A percentile compares a stretch with the other conserved stretches of the same genome.
Conservation (phyloP, 352 stramenopile species). For the Globisporangium mamillatum region DNA sequence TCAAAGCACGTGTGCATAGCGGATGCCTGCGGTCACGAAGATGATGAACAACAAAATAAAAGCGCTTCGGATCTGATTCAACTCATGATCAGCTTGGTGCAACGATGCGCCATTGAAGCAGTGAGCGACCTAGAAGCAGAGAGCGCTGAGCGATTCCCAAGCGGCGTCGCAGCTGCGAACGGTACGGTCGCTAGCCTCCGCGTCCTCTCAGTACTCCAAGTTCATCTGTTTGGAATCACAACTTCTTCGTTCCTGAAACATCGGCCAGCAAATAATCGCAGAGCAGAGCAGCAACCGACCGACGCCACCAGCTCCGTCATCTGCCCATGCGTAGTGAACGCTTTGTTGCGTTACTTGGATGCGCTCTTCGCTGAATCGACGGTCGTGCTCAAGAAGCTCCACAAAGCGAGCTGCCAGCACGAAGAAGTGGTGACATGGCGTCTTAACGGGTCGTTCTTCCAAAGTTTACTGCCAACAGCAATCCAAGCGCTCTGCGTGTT, state of each 20-base stretch:
- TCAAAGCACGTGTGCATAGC: not conserved
- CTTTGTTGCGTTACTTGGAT: slow-evolving; percentile 41
- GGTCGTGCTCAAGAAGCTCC: slow-evolving; percentile 40
- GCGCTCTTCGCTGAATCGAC: slow-evolving; percentile 30
- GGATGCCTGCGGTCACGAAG: not conserved
- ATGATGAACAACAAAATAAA: not conserved
- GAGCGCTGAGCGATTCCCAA: not conserved
- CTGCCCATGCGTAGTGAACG: slow-evolving; percentile 23
- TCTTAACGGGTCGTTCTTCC: slow-evolving; percentile 52
- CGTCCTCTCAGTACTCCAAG: slow-evolving; percentile 39
- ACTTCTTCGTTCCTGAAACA: slow-evolving; percentile 1
- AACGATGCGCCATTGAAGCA: slow-evolving; percentile 13
- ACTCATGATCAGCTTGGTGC: slow-evolving; percentile 13
- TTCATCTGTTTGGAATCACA: slow-evolving; percentile 37
- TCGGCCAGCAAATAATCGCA: not conserved
- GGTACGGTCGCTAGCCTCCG: slow-evolving; percentile 16
- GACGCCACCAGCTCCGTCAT: not conserved
- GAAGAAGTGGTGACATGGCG: slow-evolving; percentile 46
- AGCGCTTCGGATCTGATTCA: slow-evolving; percentile 6
- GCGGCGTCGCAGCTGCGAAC: not conserved
- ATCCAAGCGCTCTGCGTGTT: slow-evolving; percentile 46
- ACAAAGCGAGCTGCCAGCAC: slow-evolving; percentile 52
- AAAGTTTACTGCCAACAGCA: slow-evolving; percentile 37
- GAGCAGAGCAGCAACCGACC: not conserved
- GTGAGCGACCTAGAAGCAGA: slow-evolving; percentile 8